Conservation (phyloP, 2,329 filamentous ascomycete genomes). For the Zelopaecilomyces penicillatus region DNA sequence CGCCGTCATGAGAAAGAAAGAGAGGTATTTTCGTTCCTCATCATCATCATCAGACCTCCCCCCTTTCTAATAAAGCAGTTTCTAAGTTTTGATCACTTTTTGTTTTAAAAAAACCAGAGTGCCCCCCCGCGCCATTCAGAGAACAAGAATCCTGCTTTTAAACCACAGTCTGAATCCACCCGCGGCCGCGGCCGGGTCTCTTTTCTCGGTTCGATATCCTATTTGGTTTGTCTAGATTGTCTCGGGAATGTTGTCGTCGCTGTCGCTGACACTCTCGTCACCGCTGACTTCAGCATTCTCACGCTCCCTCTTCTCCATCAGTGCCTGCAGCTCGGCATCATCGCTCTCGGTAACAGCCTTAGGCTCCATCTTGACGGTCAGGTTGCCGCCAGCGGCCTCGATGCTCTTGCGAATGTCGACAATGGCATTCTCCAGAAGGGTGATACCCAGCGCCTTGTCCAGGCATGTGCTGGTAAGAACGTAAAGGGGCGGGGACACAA, state of each 20-base stretch:
- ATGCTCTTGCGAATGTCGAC: constrained; percentile 78
- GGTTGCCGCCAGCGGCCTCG: constrained; percentile 65
- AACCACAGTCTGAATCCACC: too few relatives aligned
- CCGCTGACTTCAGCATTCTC: constrained; percentile 98
- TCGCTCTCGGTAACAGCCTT: constrained; percentile 99
- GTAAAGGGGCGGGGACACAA: constrained; percentile 95
- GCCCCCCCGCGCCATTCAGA: too few relatives aligned
- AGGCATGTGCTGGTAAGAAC: constrained; percentile 92
- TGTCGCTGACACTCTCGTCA: constrained; percentile 92
- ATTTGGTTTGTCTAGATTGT: constrained; percentile 23
- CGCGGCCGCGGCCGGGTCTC: too few relatives aligned
- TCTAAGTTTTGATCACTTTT: too few relatives aligned
- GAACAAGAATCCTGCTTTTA: too few relatives aligned
- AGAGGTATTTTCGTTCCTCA: too few relatives aligned
- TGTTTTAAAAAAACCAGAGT: too few relatives aligned
- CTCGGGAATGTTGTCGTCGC: constrained; percentile 65
- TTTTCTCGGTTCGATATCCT: too few relatives aligned
- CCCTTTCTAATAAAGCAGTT: too few relatives aligned
- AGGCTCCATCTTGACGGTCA: constrained; percentile 94
- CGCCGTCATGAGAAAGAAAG: too few relatives aligned
- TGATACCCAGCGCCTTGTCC: constrained; percentile 83
- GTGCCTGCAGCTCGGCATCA: constrained; percentile 88
- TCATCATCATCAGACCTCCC: too few relatives aligned
- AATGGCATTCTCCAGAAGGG: constrained; percentile 80
- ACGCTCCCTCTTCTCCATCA: constrained; percentile 98